Base-by-base conservation (phyloP, 2,329 filamentous ascomycete genomes). In the Aspergillus sp. region DNA sequence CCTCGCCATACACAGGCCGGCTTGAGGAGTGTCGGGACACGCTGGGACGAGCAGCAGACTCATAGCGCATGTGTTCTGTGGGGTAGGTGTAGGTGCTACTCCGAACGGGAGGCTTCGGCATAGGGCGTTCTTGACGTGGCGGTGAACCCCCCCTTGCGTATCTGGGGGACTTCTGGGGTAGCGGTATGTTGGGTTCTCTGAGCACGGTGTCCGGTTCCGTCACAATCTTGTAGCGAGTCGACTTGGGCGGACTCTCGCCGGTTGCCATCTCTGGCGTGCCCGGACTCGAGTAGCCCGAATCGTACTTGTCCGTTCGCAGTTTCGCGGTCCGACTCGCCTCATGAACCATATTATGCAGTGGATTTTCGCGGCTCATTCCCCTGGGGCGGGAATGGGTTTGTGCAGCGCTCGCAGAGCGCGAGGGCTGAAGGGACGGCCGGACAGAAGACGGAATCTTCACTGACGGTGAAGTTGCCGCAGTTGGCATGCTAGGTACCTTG, bases 261-360 rank as follows among this genome's bases (percentile, higher is more conserved):
- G 66, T 61, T 19, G 68, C 65, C 65, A 77, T 74, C 41, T 80
- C 78, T 2, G 78, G 78, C 1, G 77, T 80, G 21, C 72, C 73
- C 9, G 79, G 77, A 64, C 77, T 81, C 5, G 77, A 80, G 59
- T 81, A 80, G 2, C 78, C 78, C 3, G 79, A 81, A 58, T 81
- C 79, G 30, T 76, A 71, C 45, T 71, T 71, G 32, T 79, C 73
- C 30, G 69, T 69, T 56, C 76, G 74, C 45, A 75, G 59, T 51
- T 76, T 79, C 10, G 77, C 75, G 2, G 74, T 67, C 43, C 76
- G 74, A 6, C 72, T 69, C 5, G 65, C 53, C 3, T 68, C 56
- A n/a, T 70, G 65, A 21, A 69, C 65, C 66, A 74, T 72, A 51
- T 65, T 65, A 32, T 65, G 43, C 12, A 75, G 65, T 9, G 19